A percentile compares a stretch with the other conserved stretches of the same genome.
Conservation (phyloP, 768 basidiomycete species). For the Mycena haematopus region DNA sequence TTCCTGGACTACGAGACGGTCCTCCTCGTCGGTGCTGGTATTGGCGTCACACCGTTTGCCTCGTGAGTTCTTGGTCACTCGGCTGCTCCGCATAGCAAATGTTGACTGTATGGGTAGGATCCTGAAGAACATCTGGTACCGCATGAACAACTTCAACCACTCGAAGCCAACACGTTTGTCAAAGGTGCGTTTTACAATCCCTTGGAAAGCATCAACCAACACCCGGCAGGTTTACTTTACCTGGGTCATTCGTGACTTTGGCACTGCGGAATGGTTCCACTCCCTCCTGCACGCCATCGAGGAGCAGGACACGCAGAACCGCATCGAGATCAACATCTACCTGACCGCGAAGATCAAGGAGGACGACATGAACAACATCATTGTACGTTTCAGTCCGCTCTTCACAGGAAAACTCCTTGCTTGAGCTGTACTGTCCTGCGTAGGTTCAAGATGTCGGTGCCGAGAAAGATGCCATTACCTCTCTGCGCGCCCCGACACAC, state of each 20-base stretch:
- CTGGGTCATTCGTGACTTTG: constrained; percentile 96
- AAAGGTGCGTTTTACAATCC: constrained; percentile 55
- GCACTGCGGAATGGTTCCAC: constrained; percentile 93
- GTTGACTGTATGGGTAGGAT: constrained; percentile 53
- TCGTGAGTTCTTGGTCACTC: constrained; percentile 60
- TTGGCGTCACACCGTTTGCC: constrained; percentile 96
- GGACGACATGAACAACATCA: constrained; percentile 94
- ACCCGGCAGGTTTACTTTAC: constrained; percentile 76
- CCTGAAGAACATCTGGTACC: constrained; percentile 93
- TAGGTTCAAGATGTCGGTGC: constrained; percentile 90
- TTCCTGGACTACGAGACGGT: constrained; percentile 91
- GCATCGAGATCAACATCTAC: constrained; percentile 95
- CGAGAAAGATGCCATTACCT: constrained; percentile 91
- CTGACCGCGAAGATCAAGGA: constrained; percentile 92
- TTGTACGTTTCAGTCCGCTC: constrained; percentile 50
- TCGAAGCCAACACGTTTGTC: constrained; percentile 83
- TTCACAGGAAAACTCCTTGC: neutral
- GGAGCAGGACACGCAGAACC: constrained; percentile 85
- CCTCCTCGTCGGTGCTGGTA: constrained; percentile 91
- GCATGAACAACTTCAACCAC: constrained; percentile 87
- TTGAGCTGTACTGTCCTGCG: neutral
- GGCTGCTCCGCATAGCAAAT: neutral
- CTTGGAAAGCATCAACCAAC: neutral
- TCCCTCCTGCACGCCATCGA: constrained; percentile 92
- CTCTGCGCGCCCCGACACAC: constrained; percentile 89